Evolutionary conservation across 192 early-diverging fungal genomes (phyloP).

Genomic region (Mortierella claussenii): DNA sequence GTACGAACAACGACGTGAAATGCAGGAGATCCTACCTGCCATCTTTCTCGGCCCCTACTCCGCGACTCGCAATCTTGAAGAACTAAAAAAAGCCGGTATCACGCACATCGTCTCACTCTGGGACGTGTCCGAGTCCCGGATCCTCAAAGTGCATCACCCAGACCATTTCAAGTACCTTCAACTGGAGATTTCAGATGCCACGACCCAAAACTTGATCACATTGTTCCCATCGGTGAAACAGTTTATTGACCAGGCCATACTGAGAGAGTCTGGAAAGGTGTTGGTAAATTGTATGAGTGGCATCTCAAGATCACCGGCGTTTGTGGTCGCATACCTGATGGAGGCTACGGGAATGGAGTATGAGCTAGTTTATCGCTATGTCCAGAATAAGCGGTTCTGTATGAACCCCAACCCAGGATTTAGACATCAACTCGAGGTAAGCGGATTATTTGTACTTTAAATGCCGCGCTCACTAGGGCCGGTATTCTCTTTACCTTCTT

Average conservation of each 20-base stretch:
- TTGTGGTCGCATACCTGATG: constrained; percentile 94
- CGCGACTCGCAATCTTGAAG: constrained; percentile 66
- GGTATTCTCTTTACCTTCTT: background rate
- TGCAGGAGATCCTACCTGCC: constrained; percentile 80
- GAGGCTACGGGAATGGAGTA: constrained; percentile 73
- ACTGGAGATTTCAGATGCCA: constrained; percentile 82
- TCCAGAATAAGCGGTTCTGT: constrained; percentile 89
- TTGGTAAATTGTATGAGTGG: constrained; percentile 83
- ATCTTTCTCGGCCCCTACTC: constrained; percentile 86
- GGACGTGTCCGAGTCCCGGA: constrained; percentile 72
- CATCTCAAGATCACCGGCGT: constrained; percentile 84
- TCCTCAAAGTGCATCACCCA: constrained; percentile 66
- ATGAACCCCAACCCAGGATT: constrained; percentile 87
- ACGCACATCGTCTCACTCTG: constrained; percentile 84
- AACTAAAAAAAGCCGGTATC: constrained; percentile 67
- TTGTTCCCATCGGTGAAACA: constrained; percentile 71
- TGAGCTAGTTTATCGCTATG: constrained; percentile 78
- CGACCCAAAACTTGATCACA: constrained; percentile 86
- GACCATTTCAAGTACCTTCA: constrained; percentile 70
- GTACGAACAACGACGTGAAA: constrained; percentile 84
- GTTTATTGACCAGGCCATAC: constrained; percentile 64
- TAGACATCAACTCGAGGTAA: constrained; percentile 83
- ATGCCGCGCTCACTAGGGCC: too few species aligned
- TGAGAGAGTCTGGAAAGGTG: constrained; percentile 59
- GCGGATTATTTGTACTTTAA: background rate